phyloP scores from a whole-genome alignment of 1,284 basidiomycete species.

The Sanghuangporus sanghuang region DNA sequence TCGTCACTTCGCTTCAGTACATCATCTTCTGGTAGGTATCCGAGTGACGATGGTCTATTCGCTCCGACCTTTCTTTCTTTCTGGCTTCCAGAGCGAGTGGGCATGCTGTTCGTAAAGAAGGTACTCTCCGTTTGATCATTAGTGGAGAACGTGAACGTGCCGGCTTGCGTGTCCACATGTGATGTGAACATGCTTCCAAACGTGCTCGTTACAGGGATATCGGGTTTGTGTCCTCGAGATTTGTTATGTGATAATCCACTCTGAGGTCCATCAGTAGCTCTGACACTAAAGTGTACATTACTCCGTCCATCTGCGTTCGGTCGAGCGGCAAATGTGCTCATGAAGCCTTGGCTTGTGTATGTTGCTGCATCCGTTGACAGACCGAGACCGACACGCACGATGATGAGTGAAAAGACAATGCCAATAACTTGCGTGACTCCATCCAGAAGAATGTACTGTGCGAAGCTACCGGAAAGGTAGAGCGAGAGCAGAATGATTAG shows the following conservation, averaged over 20 bases:
- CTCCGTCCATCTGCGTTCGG: neutral
- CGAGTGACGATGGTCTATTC: neutral
- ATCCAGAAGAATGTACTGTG: conserved; percentile 6
- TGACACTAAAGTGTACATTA: neutral
- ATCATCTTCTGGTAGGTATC: neutral
- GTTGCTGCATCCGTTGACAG: conserved; percentile 19
- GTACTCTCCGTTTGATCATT: neutral
- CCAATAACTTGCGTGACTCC: neutral
- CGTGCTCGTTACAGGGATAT: neutral
- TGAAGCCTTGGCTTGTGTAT: neutral
- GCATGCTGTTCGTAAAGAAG: neutral
- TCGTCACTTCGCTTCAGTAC: neutral
- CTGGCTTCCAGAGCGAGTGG: neutral
- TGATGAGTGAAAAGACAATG: conserved; percentile 30
- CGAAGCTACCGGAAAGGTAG: conserved; percentile 15
- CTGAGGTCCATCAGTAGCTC: neutral
- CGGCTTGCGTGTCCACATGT: neutral
- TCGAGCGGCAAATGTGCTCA: conserved; percentile 3
- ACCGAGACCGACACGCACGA: conserved; percentile 31
- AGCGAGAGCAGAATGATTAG: conserved; percentile 15
- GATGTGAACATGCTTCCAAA: neutral
- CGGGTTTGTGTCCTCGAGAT: neutral
- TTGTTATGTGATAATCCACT: neutral
- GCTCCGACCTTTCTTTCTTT: neutral
- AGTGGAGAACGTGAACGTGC: neutral